Evolutionary conservation across 2,329 filamentous ascomycete species (phyloP).

Genomic region (Fusarium penzigii): DNA sequence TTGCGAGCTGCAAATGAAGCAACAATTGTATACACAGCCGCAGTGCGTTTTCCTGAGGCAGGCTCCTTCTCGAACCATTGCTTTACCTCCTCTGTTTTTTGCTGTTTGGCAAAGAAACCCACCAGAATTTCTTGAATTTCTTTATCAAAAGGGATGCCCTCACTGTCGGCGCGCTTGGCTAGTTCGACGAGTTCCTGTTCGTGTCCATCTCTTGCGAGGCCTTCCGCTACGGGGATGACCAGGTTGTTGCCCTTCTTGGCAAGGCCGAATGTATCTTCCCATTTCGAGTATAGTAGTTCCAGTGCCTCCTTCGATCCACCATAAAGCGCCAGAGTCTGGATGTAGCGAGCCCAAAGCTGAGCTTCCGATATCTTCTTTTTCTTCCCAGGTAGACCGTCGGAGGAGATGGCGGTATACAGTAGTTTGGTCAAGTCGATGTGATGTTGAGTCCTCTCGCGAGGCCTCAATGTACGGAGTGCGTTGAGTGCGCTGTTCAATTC

Average conservation of each 20-base stretch:
- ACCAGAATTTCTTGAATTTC: slow-evolving; percentile 57
- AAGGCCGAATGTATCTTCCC: slow-evolving; percentile 25
- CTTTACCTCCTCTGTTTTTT: slow-evolving; percentile 62
- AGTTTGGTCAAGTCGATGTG: slow-evolving; percentile 50
- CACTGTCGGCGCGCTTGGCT: slow-evolving; percentile 50
- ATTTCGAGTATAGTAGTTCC: slow-evolving; percentile 40
- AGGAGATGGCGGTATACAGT: slow-evolving; percentile 38
- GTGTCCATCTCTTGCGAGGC: slow-evolving; percentile 61
- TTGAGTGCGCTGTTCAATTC: slow-evolving; percentile 43
- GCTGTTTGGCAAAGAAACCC: slow-evolving; percentile 59
- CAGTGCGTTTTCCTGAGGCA: slow-evolving; percentile 22
- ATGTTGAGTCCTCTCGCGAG: slow-evolving; percentile 44
- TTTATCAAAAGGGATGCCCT: slow-evolving; percentile 46
- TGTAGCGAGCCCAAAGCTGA: slow-evolving; percentile 33
- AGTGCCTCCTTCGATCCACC: slow-evolving; percentile 57
- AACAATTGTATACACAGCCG: slow-evolving; percentile 31
- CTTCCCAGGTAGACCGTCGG: slow-evolving; percentile 23
- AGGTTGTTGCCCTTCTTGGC: slow-evolving; percentile 23
- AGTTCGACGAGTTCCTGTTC: slow-evolving; percentile 60
- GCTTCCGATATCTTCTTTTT: slow-evolving; percentile 12
- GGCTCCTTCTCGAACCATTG: slow-evolving; percentile 65
- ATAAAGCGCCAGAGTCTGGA: slow-evolving; percentile 51
- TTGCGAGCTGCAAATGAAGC: slow-evolving; percentile 58
- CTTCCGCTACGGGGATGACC: slow-evolving; percentile 42
- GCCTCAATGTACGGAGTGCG: slow-evolving; percentile 42